Evolutionary conservation across 352 stramenopile genomes (phyloP).

Genomic region (Peronospora belbahrii): DNA sequence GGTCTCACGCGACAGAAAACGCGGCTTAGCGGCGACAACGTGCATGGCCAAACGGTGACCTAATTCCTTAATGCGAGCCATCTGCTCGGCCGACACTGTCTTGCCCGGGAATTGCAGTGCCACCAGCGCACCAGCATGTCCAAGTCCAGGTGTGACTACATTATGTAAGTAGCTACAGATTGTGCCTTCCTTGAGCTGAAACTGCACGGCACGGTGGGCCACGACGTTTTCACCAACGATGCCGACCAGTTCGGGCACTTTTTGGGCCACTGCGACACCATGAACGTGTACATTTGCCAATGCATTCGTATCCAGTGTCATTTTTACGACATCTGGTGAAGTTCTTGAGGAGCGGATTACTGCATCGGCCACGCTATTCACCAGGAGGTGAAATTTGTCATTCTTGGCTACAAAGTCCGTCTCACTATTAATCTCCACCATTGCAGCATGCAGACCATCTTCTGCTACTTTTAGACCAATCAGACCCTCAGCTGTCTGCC

Average conservation of each 20-base stretch:
- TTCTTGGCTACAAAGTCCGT: conserved; percentile 93
- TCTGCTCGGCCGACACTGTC: conserved; percentile 38
- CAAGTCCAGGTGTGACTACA: conserved; percentile 50
- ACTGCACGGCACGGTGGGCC: conserved; percentile 60
- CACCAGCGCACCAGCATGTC: conserved; percentile 85
- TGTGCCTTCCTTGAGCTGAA: conserved; percentile 56
- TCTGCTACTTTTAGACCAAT: conserved; percentile 50
- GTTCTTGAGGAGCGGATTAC: conserved; percentile 21
- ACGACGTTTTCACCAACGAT: conserved; percentile 86
- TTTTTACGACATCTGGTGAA: conserved; percentile 20
- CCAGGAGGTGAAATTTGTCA: conserved; percentile 84
- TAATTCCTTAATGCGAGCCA: conserved; percentile 53
- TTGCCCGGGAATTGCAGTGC: conserved; percentile 71
- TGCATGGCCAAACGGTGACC: conserved; percentile 95
- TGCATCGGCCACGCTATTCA: conserved; percentile 40
- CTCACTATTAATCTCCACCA: conserved; percentile 93
- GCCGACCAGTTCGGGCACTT: conserved; percentile 70
- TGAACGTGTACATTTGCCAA: conserved; percentile 41
- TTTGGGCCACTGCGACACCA: conserved; percentile 56
- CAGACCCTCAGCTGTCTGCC: conserved; percentile 71
- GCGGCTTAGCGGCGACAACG: conserved; percentile 89
- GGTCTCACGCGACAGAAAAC: conserved; percentile 83
- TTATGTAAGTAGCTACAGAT: conserved; percentile 86
- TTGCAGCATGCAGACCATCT: conserved; percentile 30
- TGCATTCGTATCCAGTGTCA: conserved; percentile 31